Evolutionary conservation across 495 filamentous ascomycete genomes (phyloP).

Genomic region (Lasiosphaeria miniovina): DNA sequence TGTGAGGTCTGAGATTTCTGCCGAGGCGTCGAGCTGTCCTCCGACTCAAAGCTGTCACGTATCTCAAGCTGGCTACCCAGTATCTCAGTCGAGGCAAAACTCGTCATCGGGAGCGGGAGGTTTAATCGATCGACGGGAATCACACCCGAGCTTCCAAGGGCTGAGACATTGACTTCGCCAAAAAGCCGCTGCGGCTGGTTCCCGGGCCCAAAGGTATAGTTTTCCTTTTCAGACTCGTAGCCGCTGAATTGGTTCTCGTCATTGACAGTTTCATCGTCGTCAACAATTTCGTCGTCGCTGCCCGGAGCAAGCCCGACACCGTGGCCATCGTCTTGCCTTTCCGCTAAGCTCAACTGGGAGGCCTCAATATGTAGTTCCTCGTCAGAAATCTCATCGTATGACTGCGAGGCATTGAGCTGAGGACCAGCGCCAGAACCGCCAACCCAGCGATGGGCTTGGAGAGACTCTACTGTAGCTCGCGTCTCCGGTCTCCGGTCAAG

Average conservation of each 20-base stretch:
- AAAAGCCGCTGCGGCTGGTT: slow-evolving; percentile 59
- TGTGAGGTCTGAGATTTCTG: slow-evolving; percentile 25
- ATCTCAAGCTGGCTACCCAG: slow-evolving; percentile 33
- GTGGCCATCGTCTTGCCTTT: slow-evolving; percentile 25
- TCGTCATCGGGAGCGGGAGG: slow-evolving; percentile 37
- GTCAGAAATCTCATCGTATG: slow-evolving; percentile 49
- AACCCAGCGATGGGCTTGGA: slow-evolving; percentile 69
- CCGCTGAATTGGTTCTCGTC: slow-evolving; percentile 29
- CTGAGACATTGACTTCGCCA: slow-evolving; percentile 74
- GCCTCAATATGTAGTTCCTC: slow-evolving; percentile 51
- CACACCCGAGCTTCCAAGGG: slow-evolving; percentile 57
- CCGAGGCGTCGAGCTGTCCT: slow-evolving; percentile 35
- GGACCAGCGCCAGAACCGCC: slow-evolving; percentile 34
- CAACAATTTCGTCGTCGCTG: slow-evolving; percentile 33
- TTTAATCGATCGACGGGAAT: slow-evolving; percentile 43
- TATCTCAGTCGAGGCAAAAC: slow-evolving; percentile 33
- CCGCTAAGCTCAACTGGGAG: slow-evolving; percentile 66
- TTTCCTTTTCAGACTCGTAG: slow-evolving; percentile 42
- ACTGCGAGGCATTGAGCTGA: slow-evolving; percentile 25
- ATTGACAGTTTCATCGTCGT: slow-evolving; percentile 45
- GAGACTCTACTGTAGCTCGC: slow-evolving; percentile 62
- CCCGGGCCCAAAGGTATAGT: slow-evolving; percentile 36
- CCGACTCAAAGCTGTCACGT: slow-evolving; percentile 41
- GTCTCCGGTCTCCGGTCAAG: slow-evolving; percentile 67
- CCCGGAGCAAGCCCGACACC: slow-evolving; percentile 16